Base-by-base conservation (phyloP, 2,329 filamentous ascomycete genomes). In the Canariomyces notabilis region DNA sequence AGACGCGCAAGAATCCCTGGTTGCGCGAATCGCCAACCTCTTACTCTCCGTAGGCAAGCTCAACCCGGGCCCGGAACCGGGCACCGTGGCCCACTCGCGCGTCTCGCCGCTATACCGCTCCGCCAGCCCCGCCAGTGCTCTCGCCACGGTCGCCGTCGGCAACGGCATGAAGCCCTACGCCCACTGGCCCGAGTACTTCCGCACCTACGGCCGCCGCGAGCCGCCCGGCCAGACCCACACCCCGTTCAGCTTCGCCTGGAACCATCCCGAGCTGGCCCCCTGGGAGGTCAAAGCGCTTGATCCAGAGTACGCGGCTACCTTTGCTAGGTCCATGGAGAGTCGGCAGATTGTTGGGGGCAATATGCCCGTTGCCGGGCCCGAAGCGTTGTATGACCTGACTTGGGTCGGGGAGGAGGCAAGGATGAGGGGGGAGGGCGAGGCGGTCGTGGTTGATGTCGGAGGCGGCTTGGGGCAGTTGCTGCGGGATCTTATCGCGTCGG, bases 221-320 rank as follows among this genome's bases (percentile, higher is more conserved):
- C 54, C 59, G 1, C 26, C 23, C 2, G 51, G 46, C 14, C 43
- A 50, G 3, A 52, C 48, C 3, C 37, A 54, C 41, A 58, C 56
- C 1, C 59, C 59, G 2, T 59, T 58, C 29, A 42, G 46, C 19
- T 57, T 58, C 23, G 51, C 40, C 31, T 59, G 57, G 55, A 58
- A 54, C 19, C 49, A 57, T 14, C 49, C 55, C 1, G 52, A 53
- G 18, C 44, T 58, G 11, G 35, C 48, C 19, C 56, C 56, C 7
- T 61, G 57, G 56, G 59, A 60, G 45, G 53, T 60, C 21, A 58
- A 58, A 16, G 59, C 57, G 4, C 26, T 51, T 35, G 43, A 56
- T 32, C 52, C 51, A 6, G 52, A 51, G 31, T 56, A 60, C n/a
- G 54, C 49, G 15, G 26, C 32, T 11, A 20, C 41, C 1, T 61